These are phyloP conservation scores for Guyanaporus albipodus DNA, from an alignment of 768 basidiomycete genomes.

Conservation along the genomic window DNA sequence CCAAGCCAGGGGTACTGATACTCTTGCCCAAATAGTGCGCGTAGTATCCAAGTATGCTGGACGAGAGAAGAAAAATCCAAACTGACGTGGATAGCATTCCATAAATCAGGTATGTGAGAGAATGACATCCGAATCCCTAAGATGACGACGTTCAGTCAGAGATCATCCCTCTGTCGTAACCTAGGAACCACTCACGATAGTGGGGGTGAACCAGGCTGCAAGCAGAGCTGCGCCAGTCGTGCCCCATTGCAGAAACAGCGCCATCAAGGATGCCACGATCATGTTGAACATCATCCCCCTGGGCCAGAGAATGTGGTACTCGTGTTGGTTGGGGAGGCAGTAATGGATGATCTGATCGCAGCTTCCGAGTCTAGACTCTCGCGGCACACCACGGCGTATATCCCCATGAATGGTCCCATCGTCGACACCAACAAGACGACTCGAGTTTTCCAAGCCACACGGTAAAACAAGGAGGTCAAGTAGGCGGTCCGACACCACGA, in stretches of 20 bases:
- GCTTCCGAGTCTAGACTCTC: constrained; percentile 17
- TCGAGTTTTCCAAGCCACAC: constrained; percentile 12
- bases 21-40: constrained; percentile 6
- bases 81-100: constrained; percentile 26
- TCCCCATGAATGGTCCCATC: neutral
- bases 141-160: neutral
- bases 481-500: constrained; percentile 21
- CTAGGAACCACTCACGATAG: constrained; percentile 17
- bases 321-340: constrained; percentile 10
- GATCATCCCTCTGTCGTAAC: neutral
- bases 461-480: constrained; percentile 14
- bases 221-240: constrained; percentile 30
- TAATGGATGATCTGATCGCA: constrained; percentile 18
- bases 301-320: constrained; percentile 18
- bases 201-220: constrained; percentile 30
- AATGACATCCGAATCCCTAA: constrained; percentile 35
- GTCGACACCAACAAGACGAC: constrained; percentile 3
- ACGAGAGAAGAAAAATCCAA: constrained; percentile 30
- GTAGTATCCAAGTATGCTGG: constrained; percentile 26
- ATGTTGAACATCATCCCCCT: constrained; percentile 24
- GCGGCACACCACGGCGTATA: constrained; percentile 1
- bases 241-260: constrained; percentile 33
- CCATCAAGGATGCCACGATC: constrained; percentile 27
- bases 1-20: neutral
- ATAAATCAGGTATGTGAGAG: constrained; percentile 29